Conservation (phyloP, 2,329 filamentous ascomycete species). For the Lecanosticta acicola region DNA sequence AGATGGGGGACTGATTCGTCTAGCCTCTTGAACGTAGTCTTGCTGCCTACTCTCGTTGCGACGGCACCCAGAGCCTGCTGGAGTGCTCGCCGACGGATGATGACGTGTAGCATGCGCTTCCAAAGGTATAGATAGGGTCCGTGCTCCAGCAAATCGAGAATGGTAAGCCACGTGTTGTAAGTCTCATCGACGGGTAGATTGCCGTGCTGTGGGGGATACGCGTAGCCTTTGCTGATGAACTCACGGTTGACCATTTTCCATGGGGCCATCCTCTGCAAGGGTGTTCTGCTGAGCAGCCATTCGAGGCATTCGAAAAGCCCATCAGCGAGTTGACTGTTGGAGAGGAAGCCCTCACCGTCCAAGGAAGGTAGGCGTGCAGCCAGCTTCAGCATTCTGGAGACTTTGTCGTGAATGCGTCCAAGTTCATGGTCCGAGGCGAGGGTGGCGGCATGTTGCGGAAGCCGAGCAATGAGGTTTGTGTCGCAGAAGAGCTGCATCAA, state of each 20-base stretch:
- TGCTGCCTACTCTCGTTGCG: neutral
- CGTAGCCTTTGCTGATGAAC: conserved; percentile 17
- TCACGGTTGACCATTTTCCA: conserved; percentile 16
- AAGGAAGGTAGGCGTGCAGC: neutral
- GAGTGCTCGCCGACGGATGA: neutral
- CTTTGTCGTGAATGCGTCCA: conserved; percentile 2
- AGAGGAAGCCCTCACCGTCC: neutral
- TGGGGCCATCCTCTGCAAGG: conserved; percentile 6
- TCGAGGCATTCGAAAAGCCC: conserved; percentile 6
- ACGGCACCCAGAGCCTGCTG: neutral
- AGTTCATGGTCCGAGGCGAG: conserved; percentile 1
- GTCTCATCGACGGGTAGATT: conserved; percentile 13
- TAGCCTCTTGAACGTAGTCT: neutral
- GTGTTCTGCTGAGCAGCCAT: conserved; percentile 9
- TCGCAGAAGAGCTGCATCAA: conserved; percentile 52
- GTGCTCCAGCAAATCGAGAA: conserved; percentile 15
- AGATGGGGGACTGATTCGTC: neutral
- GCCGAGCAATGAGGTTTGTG: conserved; percentile 10
- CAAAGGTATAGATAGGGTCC: conserved; percentile 12
- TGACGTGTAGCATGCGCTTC: conserved; percentile 4
- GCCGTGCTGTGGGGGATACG: conserved; percentile 10
- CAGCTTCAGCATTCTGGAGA: neutral
- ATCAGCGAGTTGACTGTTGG: conserved; percentile 8
- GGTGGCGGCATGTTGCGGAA: neutral
- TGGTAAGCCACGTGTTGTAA: conserved; percentile 15